A percentile compares a stretch with the other conserved stretches of the same genome.
phyloP scores from a whole-genome alignment of 139 green algal genomes.

The Zygnema cylindricum region DNA sequence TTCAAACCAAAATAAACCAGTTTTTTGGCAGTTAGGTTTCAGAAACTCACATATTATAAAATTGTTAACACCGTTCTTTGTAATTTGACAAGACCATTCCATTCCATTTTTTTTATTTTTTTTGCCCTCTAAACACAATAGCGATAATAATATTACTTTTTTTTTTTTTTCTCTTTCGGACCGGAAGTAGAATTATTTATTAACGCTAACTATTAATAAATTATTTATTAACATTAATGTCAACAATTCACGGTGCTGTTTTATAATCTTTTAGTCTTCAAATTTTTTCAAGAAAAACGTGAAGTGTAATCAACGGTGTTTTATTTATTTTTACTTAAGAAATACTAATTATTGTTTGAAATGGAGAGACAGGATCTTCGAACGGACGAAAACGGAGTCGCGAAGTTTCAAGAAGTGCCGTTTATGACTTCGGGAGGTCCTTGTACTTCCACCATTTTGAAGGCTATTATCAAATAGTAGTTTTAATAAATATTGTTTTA shows the following conservation, averaged over 20 bases:
- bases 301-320: neutral
- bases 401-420: slow-evolving; percentile 38
- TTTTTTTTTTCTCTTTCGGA: too few relatives aligned
- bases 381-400: slow-evolving; percentile 54
- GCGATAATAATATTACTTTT: too few relatives aligned
- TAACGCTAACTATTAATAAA: neutral
- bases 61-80: too few relatives aligned
- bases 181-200: neutral
- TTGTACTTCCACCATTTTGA: slow-evolving; percentile 20
- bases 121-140: too few relatives aligned
- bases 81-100: too few relatives aligned
- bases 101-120: too few relatives aligned
- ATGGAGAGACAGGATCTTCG: slow-evolving; percentile 33
- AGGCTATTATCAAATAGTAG: slow-evolving; percentile 50
- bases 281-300: neutral
- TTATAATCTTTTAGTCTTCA: neutral
- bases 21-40: too few relatives aligned
- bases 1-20: too few relatives aligned
- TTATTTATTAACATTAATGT: neutral
- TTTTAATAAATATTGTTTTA: slow-evolving; percentile 2
- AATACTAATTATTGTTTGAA: slow-evolving; percentile 6
- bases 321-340: neutral
- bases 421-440: slow-evolving; percentile 50
- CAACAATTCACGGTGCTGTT: slow-evolving; percentile 15
- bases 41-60: too few relatives aligned